Evolutionary conservation across 352 stramenopile genomes (phyloP), one percentile per base, ranked within the genome.

Genomic region (Pythium phragmitis): DNA sequence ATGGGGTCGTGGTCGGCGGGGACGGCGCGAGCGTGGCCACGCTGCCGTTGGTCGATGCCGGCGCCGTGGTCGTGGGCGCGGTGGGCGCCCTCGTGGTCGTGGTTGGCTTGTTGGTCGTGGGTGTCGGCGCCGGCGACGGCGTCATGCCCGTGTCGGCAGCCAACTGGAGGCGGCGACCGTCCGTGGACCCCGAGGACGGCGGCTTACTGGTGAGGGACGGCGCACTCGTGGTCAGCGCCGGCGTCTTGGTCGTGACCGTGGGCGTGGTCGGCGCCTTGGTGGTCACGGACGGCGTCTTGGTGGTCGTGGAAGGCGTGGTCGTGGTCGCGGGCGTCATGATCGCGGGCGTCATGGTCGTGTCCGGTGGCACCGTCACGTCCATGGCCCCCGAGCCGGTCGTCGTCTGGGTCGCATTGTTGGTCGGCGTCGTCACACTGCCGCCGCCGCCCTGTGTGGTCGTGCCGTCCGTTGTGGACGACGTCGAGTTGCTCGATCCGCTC

Each of bases 71-170:
- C 52, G 53, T 47, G 21, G 61, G 63, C n/a, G 60, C 45, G 8
- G 65, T 70, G 2, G 57, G 49, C 17, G 67, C 48, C 21, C 67
- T 62, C 7, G 69, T 56, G 36, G 68, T 60, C 1, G 63, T 61
- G 16, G 45, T 56, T 46, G 48, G 66, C 68, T 43, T 79, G 63
- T 69, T 77, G 51, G 70, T 68, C 6, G 59, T 68, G 7, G 69
- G 56, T 8, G 54, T 68, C 14, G 69, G 56, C 8, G 54, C 47
- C 4, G 63, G 41, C 9, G 54, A 43, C 1, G 63, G 41, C 9
- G 66, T 52, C 21, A 51, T 52, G 36, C 42, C 62, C 17, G 47
- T 60, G 17, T 54, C 55, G 28, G 51, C 21, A 21, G 28, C 19
- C 23, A 41, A 23, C 54, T 68, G 62, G 41, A 68, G 48, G 7